These are phyloP conservation scores for Trichoderma harzianum DNA, from an alignment of 2,329 filamentous ascomycete genomes.

Conservation along the genomic window DNA sequence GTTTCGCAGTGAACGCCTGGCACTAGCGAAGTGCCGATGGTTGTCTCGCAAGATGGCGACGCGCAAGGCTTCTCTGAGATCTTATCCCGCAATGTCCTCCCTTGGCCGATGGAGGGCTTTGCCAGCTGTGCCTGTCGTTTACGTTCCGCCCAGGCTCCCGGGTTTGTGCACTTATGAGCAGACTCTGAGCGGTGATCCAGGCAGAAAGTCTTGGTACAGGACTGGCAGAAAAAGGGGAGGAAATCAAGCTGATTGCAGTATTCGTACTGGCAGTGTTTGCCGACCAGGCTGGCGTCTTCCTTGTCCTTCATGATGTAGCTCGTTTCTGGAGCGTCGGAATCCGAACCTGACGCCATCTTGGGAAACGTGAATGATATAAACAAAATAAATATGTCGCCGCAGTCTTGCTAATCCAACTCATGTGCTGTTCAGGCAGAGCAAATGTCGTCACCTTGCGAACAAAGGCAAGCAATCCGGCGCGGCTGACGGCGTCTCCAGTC, in stretches of 20 bases:
- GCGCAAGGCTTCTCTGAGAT: conserved; percentile 66
- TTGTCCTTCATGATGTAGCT: conserved; percentile 71
- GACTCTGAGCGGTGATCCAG: conserved; percentile 89
- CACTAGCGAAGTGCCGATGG: conserved; percentile 64
- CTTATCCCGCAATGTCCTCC: conserved; percentile 51
- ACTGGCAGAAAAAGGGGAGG: conserved; percentile 89
- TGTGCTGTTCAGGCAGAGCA: conserved; percentile 26
- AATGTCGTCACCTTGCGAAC: conserved; percentile 27
- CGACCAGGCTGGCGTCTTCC: conserved; percentile 77
- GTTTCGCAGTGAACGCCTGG: conserved; percentile 67
- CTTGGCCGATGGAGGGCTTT: conserved; percentile 51
- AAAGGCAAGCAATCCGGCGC: background rate
- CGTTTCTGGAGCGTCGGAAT: conserved; percentile 40
- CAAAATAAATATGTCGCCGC: background rate
- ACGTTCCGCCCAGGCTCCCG: conserved; percentile 60
- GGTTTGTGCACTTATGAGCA: conserved; percentile 65
- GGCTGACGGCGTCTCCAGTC: conserved; percentile 4
- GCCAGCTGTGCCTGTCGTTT: conserved; percentile 53
- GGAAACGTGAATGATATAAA: background rate
- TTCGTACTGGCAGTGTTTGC: conserved; percentile 83
- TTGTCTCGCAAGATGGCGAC: conserved; percentile 62
- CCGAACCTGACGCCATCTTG: conserved; percentile 54
- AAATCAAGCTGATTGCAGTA: conserved; percentile 97
- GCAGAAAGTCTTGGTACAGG: conserved; percentile 81
- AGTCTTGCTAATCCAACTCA: conserved; percentile 15